phyloP scores from a whole-genome alignment of 179 eudicot species.

The Beta macrorhiza region DNA sequence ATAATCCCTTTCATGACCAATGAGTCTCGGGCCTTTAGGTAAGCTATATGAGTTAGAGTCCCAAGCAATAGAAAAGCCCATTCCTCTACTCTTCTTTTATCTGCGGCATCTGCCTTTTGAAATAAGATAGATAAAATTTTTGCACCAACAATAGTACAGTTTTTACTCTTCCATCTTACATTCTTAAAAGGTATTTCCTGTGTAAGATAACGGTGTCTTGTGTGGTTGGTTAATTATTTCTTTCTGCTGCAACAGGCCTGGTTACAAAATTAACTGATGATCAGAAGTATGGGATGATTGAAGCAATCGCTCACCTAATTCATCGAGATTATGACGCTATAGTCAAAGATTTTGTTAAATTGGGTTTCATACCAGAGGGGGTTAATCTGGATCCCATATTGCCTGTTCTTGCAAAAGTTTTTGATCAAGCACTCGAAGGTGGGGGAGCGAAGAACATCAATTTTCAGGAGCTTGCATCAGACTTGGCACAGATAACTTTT shows the following conservation, averaged over 20 bases:
- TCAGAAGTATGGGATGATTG: conserved; percentile 98
- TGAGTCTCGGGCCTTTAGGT: no score
- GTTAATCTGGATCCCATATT: conserved; percentile 90
- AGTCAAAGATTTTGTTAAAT: conserved; percentile 91
- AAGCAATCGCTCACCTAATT: conserved; percentile 97
- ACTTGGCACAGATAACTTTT: conserved; percentile 95
- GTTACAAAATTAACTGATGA: conserved; percentile 96
- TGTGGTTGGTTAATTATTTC: conserved; percentile 15
- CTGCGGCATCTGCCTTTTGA: background rate
- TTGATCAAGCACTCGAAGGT: conserved; percentile 99
- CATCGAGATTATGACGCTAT: conserved; percentile 95
- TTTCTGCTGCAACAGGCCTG: conserved; percentile 56
- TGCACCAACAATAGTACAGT: background rate
- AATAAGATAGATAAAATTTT: background rate
- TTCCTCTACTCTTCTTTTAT: no score
- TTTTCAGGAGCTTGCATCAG: conserved; percentile 96
- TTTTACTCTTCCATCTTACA: background rate
- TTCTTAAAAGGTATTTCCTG: conserved; percentile 1
- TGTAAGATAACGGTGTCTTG: background rate
- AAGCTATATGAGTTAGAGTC: no score
- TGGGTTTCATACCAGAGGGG: conserved; percentile 90
- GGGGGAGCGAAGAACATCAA: conserved; percentile 98
- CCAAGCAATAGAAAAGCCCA: no score
- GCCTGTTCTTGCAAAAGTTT: conserved; percentile 96
- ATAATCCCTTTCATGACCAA: no score